These are phyloP conservation scores for Paraconiothyrium brasiliense DNA, from an alignment of 2,329 filamentous ascomycete genomes.

Conservation along the genomic window DNA sequence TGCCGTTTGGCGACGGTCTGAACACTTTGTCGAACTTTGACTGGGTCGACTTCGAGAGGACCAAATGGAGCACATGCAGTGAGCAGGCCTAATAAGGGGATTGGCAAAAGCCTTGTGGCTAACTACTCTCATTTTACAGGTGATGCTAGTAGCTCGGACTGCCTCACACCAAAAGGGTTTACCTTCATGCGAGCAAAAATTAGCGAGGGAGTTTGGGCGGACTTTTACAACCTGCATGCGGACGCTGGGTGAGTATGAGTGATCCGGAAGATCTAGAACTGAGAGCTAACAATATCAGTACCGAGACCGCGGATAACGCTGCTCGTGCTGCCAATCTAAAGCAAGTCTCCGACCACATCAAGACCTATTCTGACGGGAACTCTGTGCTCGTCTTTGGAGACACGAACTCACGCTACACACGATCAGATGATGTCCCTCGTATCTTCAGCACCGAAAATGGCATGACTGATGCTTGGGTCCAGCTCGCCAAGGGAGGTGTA, in stretches of 20 bases:
- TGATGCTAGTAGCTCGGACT: constrained; percentile 61
- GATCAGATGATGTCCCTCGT: constrained; percentile 61
- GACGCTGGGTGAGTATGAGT: constrained; percentile 64
- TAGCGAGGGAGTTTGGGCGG: constrained; percentile 64
- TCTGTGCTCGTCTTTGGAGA: constrained; percentile 72
- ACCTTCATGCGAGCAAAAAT: constrained; percentile 70
- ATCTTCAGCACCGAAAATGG: constrained; percentile 62
- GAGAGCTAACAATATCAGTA: constrained; percentile 33
- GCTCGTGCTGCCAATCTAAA: constrained; percentile 68
- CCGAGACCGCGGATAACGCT: constrained; percentile 60
- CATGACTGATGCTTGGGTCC: constrained; percentile 68
- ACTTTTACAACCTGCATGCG: constrained; percentile 73
- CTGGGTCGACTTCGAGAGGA: constrained; percentile 65
- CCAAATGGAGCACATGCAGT: constrained; percentile 69
- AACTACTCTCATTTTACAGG: not conserved
- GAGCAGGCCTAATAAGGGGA: constrained; percentile 27
- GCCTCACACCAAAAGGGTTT: constrained; percentile 75
- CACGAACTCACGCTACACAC: constrained; percentile 72
- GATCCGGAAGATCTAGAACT: not conserved
- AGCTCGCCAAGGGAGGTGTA: constrained; percentile 51
- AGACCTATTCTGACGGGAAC: constrained; percentile 65
- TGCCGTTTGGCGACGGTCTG: constrained; percentile 69
- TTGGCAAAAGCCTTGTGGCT: not conserved
- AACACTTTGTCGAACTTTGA: constrained; percentile 70
- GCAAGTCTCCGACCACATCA: constrained; percentile 68